Evolutionary conservation across 2,329 filamentous ascomycete species (phyloP).

Genomic region (Fusarium virguliforme): DNA sequence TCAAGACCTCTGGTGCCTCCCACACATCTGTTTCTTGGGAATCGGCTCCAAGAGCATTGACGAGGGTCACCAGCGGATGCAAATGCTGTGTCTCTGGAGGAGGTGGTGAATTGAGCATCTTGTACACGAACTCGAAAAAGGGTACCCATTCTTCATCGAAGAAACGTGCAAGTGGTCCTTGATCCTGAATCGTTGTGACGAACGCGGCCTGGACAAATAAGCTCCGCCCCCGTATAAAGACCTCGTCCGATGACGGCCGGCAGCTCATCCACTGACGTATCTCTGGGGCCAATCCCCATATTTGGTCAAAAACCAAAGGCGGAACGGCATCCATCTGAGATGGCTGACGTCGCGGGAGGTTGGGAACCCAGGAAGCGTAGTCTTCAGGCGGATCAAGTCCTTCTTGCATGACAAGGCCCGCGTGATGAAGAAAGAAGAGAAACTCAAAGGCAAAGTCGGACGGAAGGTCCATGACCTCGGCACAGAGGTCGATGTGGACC

Average conservation of each 20-base stretch:
- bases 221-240: not conserved
- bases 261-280: not conserved
- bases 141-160: not conserved
- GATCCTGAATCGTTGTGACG: not conserved
- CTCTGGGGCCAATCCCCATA: not conserved
- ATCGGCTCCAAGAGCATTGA: not conserved
- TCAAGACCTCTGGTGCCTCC: not conserved
- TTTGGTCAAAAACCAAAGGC: not conserved
- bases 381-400: not conserved
- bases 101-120: rapidly evolving
- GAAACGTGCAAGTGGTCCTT: not conserved
- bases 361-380: constrained; percentile 19
- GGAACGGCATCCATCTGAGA: not conserved
- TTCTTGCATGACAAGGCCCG: not conserved
- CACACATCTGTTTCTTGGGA: not conserved
- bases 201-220: constrained; percentile 2
- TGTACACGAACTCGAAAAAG: not conserved
- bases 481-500: not conserved
- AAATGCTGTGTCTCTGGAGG: rapidly evolving
- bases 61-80: constrained; percentile 5
- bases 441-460: rapidly evolving
- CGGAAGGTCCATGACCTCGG: not conserved
- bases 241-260: not conserved
- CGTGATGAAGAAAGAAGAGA: constrained; percentile 8
- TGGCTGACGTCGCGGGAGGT: not conserved